phyloP scores from a whole-genome alignment of 2,329 filamentous ascomycete genomes.

The Sordariomycetes sp. region DNA sequence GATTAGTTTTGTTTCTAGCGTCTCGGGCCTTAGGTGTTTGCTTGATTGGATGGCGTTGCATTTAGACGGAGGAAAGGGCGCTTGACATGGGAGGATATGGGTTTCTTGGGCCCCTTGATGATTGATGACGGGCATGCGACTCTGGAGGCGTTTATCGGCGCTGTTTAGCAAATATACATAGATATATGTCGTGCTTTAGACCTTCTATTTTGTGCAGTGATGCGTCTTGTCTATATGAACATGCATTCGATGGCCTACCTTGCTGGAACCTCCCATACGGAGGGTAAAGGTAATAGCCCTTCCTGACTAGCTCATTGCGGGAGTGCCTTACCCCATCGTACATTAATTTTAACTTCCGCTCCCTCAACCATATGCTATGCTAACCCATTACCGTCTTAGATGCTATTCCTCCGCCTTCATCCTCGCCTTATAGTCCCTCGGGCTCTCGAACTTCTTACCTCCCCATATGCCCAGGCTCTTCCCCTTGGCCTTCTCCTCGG shows the following conservation, averaged over 20 bases:
- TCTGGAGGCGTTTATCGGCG: no score
- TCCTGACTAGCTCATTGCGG: not conserved
- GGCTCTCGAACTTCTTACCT: slow-evolving; percentile 60
- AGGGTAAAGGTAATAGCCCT: not conserved
- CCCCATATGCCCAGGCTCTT: slow-evolving; percentile 68
- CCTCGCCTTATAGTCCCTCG: slow-evolving; percentile 70
- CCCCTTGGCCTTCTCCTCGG: slow-evolving; percentile 55
- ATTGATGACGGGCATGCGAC: not conserved
- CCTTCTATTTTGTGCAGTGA: not conserved
- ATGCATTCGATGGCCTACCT: not conserved
- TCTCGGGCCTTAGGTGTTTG: not conserved
- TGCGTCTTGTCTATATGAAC: not conserved
- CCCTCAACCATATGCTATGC: no score
- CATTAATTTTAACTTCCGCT: not conserved
- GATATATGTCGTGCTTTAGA: not conserved
- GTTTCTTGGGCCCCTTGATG: not conserved
- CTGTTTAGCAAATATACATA: not conserved
- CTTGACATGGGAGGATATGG: not conserved
- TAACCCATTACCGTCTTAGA: not conserved
- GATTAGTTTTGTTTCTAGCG: not conserved
- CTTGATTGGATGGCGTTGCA: not conserved
- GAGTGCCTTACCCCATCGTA: not conserved
- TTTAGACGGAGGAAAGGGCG: not conserved
- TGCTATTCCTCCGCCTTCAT: slow-evolving; percentile 3
- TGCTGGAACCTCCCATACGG: not conserved